Base-by-base conservation (phyloP, 2,329 filamentous ascomycete species). In the Neofusicoccum sp. region DNA sequence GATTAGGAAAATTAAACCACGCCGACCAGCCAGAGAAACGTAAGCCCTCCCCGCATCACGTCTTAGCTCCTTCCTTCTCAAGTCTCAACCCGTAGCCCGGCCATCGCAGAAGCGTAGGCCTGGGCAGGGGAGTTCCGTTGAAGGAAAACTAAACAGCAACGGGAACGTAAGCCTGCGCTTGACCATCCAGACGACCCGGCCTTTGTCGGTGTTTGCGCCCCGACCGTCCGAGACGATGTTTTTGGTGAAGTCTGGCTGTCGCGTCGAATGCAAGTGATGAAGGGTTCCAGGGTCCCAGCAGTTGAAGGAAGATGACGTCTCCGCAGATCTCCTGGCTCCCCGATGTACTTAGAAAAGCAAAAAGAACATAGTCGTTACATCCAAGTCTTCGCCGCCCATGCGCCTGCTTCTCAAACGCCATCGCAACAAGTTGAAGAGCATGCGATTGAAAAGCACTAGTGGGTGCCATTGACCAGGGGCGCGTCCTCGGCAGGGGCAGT, bases 401-500 rank as follows among this genome's bases (percentile, higher is more conserved):
- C 50, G 12, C 39, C 14, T 9, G 16, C 29, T 39, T 16, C 22
- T 34, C 11, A 34, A 54, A 43, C 52, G 37, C 52, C 52, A 12
- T 44, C 8, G 37, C 33, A 33, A 39, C 52, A 43, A 33, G 29
- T 56, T 47, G n/a, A 5, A 58, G n/a, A 36, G 14, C 22, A 11
- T 22, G 7, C 16, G 14, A 22, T 50, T 1, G 33, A 44, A 7
- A 3, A 8, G 2, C 6, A 8, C 41, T 31, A 62, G 29, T 54
- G 16, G 12, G 50, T 59, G 29, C 52, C 61, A 34, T 63, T 63
- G 29, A 41, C 54, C 29, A 50, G 12, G 6, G 61, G 43, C n/a
- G 29, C 41, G 33, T 45, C 61, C 7, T 63, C 62, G 12, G 62
- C 62, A 5, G 48, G 56, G 14, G 83, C 83, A 8, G 83, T 81